Base-by-base conservation (phyloP, 78 protist genomes). In the Dictyostelium brefeldianum region DNA sequence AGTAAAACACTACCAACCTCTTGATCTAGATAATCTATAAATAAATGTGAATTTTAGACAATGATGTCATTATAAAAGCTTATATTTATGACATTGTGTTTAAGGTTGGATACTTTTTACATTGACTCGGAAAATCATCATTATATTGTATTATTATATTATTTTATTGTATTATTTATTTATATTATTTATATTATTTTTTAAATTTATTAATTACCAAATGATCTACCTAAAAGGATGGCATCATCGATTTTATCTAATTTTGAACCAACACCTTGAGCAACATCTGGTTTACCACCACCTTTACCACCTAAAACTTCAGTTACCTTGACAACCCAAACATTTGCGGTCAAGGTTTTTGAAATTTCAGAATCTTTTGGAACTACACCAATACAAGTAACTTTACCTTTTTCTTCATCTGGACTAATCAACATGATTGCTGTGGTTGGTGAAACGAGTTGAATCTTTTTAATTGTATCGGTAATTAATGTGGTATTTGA, bases 281-380 rank as follows among this genome's bases (percentile, higher is more conserved):
- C 94, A 71, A 84, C 93, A 78, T 81, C 90, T 48, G 48, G 25
- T 74, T 77, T 94, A 57, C 96, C 96, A 57, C 96, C 96, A 77
- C 92, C 94, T 62, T 89, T 94, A 57, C 93, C 96, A 43, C 92
- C 94, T 65, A 94, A 69, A 9, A 25, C 48, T 50, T 67, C 83
- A 6, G 89, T 80, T 12, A 94, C 87, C 46, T 81, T 59, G 5
- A 36, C 64, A 29, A 77, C 90, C 96, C 96, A 94, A 22, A 25
- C 81, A 51, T 89, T 73, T 62, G 96, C 96, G n/a, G 80, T 73
- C 15, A 94, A 43, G 25, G 59, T 47, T 59, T 84, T 79, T 41
- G 78, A 27, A 46, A 59, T 62, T 29, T 46, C 83, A 22, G 83
- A 54, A 17, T 90, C 59, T 56, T 53, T 78, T 80, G 90, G 89